Conservation (phyloP, 345 rosid genomes). For the Nephelium lappaceum region DNA sequence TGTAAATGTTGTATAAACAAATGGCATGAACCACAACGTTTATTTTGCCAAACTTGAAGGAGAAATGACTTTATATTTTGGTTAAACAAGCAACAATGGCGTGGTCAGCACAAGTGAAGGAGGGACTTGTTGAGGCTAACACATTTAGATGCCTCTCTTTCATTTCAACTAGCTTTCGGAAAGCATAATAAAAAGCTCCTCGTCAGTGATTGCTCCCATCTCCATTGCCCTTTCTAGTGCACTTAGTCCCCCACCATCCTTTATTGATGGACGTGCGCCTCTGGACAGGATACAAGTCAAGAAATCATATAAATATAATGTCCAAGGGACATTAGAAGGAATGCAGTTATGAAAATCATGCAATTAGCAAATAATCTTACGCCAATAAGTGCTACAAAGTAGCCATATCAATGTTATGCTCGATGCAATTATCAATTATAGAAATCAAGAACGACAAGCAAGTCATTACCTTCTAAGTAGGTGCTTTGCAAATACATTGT, state of each 20-base stretch:
- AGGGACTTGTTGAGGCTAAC: neutral
- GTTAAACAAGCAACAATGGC: neutral
- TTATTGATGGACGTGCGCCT: slow-evolving; percentile 72
- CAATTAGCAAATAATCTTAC: neutral
- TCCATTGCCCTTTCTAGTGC: slow-evolving; percentile 93
- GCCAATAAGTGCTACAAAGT: neutral
- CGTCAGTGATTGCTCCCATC: slow-evolving; percentile 88
- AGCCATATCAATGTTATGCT: neutral
- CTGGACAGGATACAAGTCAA: slow-evolving; percentile 37
- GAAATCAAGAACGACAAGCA: neutral
- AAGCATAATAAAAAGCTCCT: slow-evolving; percentile 76
- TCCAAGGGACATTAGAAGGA: neutral
- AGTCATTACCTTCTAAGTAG: slow-evolving; percentile 69
- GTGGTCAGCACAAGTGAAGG: neutral
- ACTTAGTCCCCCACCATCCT: slow-evolving; percentile 74
- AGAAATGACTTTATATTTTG: neutral
- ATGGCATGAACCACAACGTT: neutral
- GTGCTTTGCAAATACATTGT: slow-evolving; percentile 68
- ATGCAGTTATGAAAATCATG: neutral
- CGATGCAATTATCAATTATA: neutral
- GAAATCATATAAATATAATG: no score
- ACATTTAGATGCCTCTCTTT: neutral
- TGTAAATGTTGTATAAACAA: neutral
- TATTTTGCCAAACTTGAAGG: neutral
- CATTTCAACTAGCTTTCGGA: slow-evolving; percentile 45